Base-by-base conservation (phyloP, 140 eudicot genomes). In the Ambrosia hybrid region DNA sequence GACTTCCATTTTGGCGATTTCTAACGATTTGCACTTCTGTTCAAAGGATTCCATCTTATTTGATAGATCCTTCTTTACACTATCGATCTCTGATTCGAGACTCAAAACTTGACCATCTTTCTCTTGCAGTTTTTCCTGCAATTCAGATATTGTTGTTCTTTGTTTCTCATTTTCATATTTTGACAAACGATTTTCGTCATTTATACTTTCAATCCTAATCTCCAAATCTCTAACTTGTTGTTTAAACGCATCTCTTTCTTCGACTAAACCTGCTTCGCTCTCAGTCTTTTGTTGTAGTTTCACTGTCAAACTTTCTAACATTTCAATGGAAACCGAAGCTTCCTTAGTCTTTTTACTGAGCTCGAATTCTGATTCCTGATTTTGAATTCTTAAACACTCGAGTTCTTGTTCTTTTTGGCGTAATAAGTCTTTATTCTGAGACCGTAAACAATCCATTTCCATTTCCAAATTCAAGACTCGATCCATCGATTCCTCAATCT, bases 1-100 rank as follows among this genome's bases (percentile, higher is more conserved):
- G 61, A 85, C 15, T 77, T 82, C 82, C 9, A 4, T 51, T 75
- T 86, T 88, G 59, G 80, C 86, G 6, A 49, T 71, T 41, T 83
- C 76, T 15, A 82, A 39, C 8, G 65, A 73, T 37, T 76, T 78
- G 58, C 49, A 67, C 46, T 82, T 84, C 65, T 79, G 71, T 79
- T 78, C 73, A 7, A 87, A 83, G 30, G 83, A 52, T 70, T 45
- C 46, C 13, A 76, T 64, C 58, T 83, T 71, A 48, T 69, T 56
- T 21, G 81, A 70, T 60, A 79, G 46, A 7, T 76, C 84, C 21
- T 72, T 70, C 46, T 77, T 74, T 38, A 70, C 75, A 15, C 57
- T 57, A 68, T 88, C 87, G 3, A 77, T 9, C 51, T 56, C 83
- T 68, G 78, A 52, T 72, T 74, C 82, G 2, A 82, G 81, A 3